Evolutionary conservation across 441 rosid genomes (phyloP).

Genomic region (Bocquillonia castaneifolia): DNA sequence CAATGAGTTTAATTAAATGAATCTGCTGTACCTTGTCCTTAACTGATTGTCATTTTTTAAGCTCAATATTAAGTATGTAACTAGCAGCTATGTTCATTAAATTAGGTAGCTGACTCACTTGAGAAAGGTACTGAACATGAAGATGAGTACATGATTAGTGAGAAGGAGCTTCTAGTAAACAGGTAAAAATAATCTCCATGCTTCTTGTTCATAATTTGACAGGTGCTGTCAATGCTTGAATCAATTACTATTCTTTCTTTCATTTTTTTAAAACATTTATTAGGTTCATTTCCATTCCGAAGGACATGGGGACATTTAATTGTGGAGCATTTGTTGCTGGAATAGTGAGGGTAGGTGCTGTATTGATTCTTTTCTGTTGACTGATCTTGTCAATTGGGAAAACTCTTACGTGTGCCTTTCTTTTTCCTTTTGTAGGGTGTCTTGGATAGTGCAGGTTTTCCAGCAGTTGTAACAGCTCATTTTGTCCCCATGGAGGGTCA

Average conservation of each 20-base stretch:
- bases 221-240: constrained; percentile 8
- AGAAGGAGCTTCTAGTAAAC: constrained; percentile 94
- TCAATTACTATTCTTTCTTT: constrained; percentile 2
- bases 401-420: constrained; percentile 16
- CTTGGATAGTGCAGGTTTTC: constrained; percentile 83
- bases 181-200: constrained; percentile 36
- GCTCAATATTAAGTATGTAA: constrained; percentile 7
- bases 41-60: background rate
- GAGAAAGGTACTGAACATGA: constrained; percentile 99
- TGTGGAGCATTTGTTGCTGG: constrained; percentile 99
- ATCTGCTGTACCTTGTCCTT: background rate
- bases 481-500: constrained; percentile 97
- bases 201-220: constrained; percentile 5
- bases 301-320: constrained; percentile 97
- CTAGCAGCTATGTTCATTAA: constrained; percentile 2
- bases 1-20: background rate
- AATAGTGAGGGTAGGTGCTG: constrained; percentile 66
- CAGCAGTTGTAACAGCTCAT: constrained; percentile 95
- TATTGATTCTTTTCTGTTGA: constrained; percentile 6
- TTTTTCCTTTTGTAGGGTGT: constrained; percentile 62
- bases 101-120: constrained; percentile 93
- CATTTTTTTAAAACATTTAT: background rate
- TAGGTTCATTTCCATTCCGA: constrained; percentile 92
- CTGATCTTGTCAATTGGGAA: constrained; percentile 12
- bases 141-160: constrained; percentile 99